Conservation (phyloP, 306 rosid species). For the Cucurbita pepo region DNA sequence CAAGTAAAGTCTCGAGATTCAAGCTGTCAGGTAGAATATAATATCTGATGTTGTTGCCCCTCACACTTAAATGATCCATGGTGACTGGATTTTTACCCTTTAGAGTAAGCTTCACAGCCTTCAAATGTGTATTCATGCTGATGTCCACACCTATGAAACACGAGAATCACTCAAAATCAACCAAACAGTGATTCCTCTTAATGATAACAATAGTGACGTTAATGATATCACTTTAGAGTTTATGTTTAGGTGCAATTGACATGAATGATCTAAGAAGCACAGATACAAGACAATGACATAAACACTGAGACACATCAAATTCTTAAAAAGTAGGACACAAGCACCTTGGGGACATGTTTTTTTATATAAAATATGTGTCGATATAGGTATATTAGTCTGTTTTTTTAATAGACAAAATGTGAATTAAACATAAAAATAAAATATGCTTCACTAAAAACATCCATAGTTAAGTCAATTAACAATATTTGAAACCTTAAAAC, state of each 20-base stretch:
- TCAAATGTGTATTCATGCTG: constrained; percentile 85
- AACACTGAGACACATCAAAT: too few species aligned
- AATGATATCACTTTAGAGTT: neutral
- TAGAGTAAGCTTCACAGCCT: constrained; percentile 75
- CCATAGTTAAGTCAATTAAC: too few species aligned
- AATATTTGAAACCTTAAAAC: too few species aligned
- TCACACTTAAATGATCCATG: constrained; percentile 86
- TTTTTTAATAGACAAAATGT: too few species aligned
- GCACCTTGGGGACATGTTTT: too few species aligned
- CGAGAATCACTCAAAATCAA: neutral
- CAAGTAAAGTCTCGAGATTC: constrained; percentile 61
- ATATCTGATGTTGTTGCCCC: constrained; percentile 87
- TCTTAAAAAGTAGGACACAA: too few species aligned
- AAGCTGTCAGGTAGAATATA: constrained; percentile 65
- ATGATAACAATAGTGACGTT: neutral
- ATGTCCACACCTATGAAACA: constrained; percentile 56
- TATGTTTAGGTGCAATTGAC: neutral
- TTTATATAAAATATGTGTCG: too few species aligned
- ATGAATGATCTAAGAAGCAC: neutral
- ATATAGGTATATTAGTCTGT: too few species aligned
- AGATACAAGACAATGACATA: too few species aligned
- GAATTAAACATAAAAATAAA: too few species aligned
- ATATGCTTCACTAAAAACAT: too few species aligned
- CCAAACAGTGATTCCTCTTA: constrained; percentile 6
- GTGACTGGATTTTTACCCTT: constrained; percentile 94